Evolutionary conservation across 2,329 filamentous ascomycete species (phyloP), one percentile per base, ranked within the genome.

Genomic region (Aspergillus candidus): DNA sequence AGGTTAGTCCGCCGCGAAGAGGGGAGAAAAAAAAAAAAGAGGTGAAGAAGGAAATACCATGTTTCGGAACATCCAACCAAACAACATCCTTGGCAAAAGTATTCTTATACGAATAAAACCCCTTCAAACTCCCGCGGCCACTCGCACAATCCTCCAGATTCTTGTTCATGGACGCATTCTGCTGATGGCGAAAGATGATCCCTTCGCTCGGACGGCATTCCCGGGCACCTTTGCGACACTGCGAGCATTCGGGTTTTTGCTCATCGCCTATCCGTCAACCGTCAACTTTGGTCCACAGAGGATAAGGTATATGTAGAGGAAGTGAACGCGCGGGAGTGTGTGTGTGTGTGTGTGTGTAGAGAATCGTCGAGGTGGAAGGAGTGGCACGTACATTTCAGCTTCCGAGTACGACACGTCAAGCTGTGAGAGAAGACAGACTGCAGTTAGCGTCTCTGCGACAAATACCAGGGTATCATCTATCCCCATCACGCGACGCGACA

Each of bases 81-180:
- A 78, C 69, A 46, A 73, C 78, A 47, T 77, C 69, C 46, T 78
- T 72, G 46, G 75, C 71, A 54, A 83, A 83, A 2, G 79, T 82
- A 62, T 83, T 80, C 57, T 80, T 81, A 62, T 83, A 83, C 17
- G 78, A 78, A 58, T 82, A 83, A 60, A 83, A 83, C 13, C 76
- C 74, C 48, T 77, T 78, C 48, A 83, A 63, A 39, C 68, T 71
- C 31, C 70, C 72, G 35, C 65, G 62, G 11, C 58, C 62, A 46
- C 60, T 58, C 4, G 60, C 57, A 10, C 57, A 53, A 11, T 72
- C 68, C 35, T 70, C 68, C 11, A 66, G 65, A 32, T 61, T 57
- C 38, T 75, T 73, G 47, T 83, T 83, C 79, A 83, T 80, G 14
- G 79, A 82, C 27, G 80, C 79, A 73, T 84, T 84, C 63, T 84